Conservation (phyloP, 1,139 yeast species). For the Diutina catenulata region DNA sequence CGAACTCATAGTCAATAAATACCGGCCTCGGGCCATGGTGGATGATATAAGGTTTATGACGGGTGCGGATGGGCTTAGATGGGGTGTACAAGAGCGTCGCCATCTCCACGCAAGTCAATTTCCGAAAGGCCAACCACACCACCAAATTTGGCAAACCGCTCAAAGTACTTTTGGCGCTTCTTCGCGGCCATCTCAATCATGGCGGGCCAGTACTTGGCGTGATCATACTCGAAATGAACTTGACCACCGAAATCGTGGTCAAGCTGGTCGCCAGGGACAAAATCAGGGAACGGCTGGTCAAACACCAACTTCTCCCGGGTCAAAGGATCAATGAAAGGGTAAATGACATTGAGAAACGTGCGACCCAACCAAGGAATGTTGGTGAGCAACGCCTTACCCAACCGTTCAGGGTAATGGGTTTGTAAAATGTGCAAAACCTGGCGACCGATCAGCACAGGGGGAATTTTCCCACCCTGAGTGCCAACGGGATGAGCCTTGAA, state of each 20-base stretch:
- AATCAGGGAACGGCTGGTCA: conserved; percentile 77
- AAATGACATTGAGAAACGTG: conserved; percentile 78
- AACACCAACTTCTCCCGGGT: conserved; percentile 87
- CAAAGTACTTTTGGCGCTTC: conserved; percentile 44
- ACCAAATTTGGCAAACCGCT: conserved; percentile 59
- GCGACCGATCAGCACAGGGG: conserved; percentile 60
- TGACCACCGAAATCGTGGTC: conserved; percentile 78
- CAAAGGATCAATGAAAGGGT: conserved; percentile 90
- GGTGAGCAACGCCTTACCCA: conserved; percentile 82
- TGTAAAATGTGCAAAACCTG: conserved; percentile 81
- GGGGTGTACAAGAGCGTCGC: conserved; percentile 26
- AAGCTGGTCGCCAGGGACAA: conserved; percentile 70
- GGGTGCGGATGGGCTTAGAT: conserved; percentile 7
- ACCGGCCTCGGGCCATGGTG: too few relatives aligned
- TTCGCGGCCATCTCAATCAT: conserved; percentile 45
- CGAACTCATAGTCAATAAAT: too few relatives aligned
- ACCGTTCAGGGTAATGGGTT: conserved; percentile 91
- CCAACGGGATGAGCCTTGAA: conserved; percentile 26
- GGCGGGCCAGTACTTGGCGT: conserved; percentile 70
- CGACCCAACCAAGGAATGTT: conserved; percentile 91
- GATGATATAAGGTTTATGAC: too few relatives aligned
- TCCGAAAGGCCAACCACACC: conserved; percentile 72
- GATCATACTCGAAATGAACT: conserved; percentile 73
- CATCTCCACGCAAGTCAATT: conserved; percentile 55
- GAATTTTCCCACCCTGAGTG: conserved; percentile 54